Conservation (phyloP, 208 protist species). For the Acanthamoeba rhysodes region DNA sequence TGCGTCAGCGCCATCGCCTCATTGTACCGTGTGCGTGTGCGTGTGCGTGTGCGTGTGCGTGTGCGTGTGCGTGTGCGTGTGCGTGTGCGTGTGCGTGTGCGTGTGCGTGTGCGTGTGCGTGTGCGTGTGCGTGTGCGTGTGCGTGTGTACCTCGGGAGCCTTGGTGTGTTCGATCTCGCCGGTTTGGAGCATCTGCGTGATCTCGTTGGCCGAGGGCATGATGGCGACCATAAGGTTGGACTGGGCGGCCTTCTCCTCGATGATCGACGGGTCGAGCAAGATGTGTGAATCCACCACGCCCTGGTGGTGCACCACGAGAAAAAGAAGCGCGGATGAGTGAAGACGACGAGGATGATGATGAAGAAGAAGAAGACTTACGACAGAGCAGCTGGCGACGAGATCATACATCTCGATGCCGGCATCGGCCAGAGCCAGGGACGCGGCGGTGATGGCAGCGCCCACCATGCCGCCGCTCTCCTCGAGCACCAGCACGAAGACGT, state of each 20-base stretch:
- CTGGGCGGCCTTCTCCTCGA: slow-evolving; percentile 66
- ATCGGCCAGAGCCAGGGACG: slow-evolving; percentile 93
- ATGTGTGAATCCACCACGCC: slow-evolving; percentile 48
- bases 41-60: no score
- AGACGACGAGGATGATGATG: neutral
- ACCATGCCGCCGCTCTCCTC: slow-evolving; percentile 92
- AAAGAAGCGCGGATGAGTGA: neutral
- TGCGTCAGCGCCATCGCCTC: neutral
- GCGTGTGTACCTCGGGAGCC: slow-evolving; percentile 68
- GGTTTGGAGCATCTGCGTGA: slow-evolving; percentile 85
- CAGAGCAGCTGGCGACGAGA: slow-evolving; percentile 85
- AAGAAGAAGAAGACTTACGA: slow-evolving; percentile 41
- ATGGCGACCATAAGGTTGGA: slow-evolving; percentile 68
- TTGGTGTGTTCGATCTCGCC: slow-evolving; percentile 82
- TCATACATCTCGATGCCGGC: slow-evolving; percentile 91
- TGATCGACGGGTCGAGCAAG: slow-evolving; percentile 63
- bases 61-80: neutral
- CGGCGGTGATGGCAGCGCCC: slow-evolving; percentile 91
- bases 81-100: no score
- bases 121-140: neutral
- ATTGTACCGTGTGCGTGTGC: no score
- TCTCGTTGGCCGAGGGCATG: slow-evolving; percentile 81
- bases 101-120: neutral
- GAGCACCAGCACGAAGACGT: slow-evolving; percentile 92
- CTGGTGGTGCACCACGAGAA: neutral